Base-by-base conservation (phyloP, 2,329 filamentous ascomycete genomes). In the Clonostachys byssicola region DNA sequence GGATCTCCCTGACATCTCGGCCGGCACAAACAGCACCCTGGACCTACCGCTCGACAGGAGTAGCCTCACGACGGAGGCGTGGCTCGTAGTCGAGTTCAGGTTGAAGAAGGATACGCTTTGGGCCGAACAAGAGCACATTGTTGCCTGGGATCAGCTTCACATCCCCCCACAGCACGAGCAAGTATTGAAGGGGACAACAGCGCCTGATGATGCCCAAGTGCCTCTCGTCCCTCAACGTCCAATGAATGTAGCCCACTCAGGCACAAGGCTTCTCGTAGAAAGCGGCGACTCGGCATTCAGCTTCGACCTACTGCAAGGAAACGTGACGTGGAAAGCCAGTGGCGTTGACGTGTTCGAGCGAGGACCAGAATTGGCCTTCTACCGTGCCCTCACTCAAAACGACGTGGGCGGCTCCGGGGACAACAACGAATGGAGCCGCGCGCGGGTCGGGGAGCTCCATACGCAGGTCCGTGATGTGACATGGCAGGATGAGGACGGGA, bases 101-200 rank as follows among this genome's bases (percentile, higher is more conserved):
- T 38, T 54, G 9, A 47, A 44, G 18, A 44, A 49, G 9, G 47
- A 46, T 20, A 49, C 42, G 9, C n/a, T 18, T 7, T 54, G 52
- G 51, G 52, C 52, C 6, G 42, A 46, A 2, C 34, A 44, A 12
- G 51, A 49, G 1, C 51, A 54, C 16, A 35, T 53, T 17, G 36
- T 54, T 8, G 52, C 52, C 5, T 54, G 51, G 46, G 51, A 51
- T n/a, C 49, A 54, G 36, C 46, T 53, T 14, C 47, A 54, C 34
- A 30, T 30, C 9, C 23, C 23, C 23, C 4, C 23, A 9, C 23
- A 30, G 9, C 23, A 30, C 10, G 23, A 10, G 23, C 23, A 30
- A 30, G 10, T 30, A 9, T 9, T 54, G 18, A 45, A 47, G 16
- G n/a, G 5, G n/a, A 23, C 43, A 30, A 30, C 23, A 30, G 23